phyloP scores from a whole-genome alignment of 345 rosid genomes.

The Arabidopsis thaliana region TAIR10.1 NC_003076.8:18094001-18094500 shows the following conservation, averaged over 20 bases:
- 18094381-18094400: not conserved
- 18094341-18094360: too few relatives aligned
- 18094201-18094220: not conserved
- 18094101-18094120: conserved; percentile 27
- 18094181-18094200: conserved; percentile 20
- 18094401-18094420: not conserved
- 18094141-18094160: conserved; percentile 9
- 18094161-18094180: conserved; percentile 6
- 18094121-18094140: conserved; percentile 33
- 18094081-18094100: conserved; percentile 13
- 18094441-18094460: not conserved
- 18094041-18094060: not conserved
- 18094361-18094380: too few relatives aligned
- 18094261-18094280: too few relatives aligned
- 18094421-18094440: not conserved
- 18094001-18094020: not conserved
- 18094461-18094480: not conserved
- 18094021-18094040: not conserved
- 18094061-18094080: not conserved
- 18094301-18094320: too few relatives aligned
- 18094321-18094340: not conserved
- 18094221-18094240: not conserved
- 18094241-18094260: not conserved
- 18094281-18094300: too few relatives aligned
- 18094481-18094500: too few relatives aligned